Base-by-base conservation (phyloP, 2,329 filamentous ascomycete genomes). In the Phialophora macrospora region DNA sequence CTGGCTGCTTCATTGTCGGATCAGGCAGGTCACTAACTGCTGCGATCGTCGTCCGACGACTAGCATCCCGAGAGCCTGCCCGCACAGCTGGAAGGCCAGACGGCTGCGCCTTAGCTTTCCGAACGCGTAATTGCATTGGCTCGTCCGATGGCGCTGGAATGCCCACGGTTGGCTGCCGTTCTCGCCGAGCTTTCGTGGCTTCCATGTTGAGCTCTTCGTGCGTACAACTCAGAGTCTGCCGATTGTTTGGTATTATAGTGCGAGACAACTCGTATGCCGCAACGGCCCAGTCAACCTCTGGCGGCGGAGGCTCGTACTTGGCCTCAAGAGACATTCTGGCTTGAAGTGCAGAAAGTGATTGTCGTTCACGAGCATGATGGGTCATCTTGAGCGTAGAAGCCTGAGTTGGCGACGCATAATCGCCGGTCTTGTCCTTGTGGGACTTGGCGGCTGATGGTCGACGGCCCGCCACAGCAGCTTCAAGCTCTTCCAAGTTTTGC, bases 321-420 rank as follows among this genome's bases (percentile, higher is more conserved):
- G 72, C 70, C 11, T 77, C 75, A 1, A 68, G 48, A 20, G 66
- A 69, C 30, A 72, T 52, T 44, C 68, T 68, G 46, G 72, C 68
- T 57, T 72, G 71, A 20, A 72, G 58, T 12, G 69, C 60, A 14
- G 68, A 67, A 17, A 72, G 63, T 2, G 72, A 73, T 8, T 61
- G 65, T 24, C 68, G 64, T 44, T 71, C 71, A 68, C 87, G 90
- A 8, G 87, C 80, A 1, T 89, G 85, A 54, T 90, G 85, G 0
- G 90, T 83, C 11, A 92, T 88, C 77, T 92, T 96, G 26, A 92
- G 92, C 1, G 88, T 87, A 49, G 92, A 98, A 0, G 94, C 91
- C 68, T 94, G 90, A 0, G 94, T 98, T 0, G 93, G 92, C 1
- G 93, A 92, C 2, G 88, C 92, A 77, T 93, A 97, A 1, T 91